phyloP scores from a whole-genome alignment of 148 eudicot species.

The Diospyros kaki region DNA sequence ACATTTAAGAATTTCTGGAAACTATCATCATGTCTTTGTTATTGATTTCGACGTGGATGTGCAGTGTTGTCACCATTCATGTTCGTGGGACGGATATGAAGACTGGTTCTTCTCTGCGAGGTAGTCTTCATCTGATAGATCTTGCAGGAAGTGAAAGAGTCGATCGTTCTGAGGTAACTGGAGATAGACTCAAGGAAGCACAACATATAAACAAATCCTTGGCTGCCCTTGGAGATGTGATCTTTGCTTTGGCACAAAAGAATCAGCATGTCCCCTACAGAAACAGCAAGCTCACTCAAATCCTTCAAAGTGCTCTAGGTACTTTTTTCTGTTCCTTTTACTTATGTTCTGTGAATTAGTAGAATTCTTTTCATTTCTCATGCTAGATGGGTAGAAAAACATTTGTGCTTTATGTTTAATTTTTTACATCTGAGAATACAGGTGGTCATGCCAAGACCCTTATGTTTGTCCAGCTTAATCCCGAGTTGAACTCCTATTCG shows the following conservation, averaged over 20 bases:
- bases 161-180: conserved; percentile 38
- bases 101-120: conserved; percentile 27
- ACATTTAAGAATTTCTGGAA: not conserved
- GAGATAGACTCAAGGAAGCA: conserved; percentile 41
- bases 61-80: conserved; percentile 34
- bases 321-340: not conserved
- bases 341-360: not conserved
- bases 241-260: conserved; percentile 35
- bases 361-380: not conserved
- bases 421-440: conserved; percentile 3
- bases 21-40: not conserved
- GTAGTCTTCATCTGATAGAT: conserved; percentile 40
- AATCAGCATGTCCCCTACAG: conserved; percentile 33
- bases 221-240: conserved; percentile 40
- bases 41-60: conserved; percentile 5
- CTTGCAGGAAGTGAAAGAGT: conserved; percentile 45
- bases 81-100: conserved; percentile 31
- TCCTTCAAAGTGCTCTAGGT: conserved; percentile 39
- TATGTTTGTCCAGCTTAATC: conserved; percentile 44
- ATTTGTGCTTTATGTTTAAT: not conserved
- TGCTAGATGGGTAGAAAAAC: not conserved
- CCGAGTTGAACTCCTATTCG: conserved; percentile 23
- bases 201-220: conserved; percentile 42
- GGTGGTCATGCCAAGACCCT: conserved; percentile 46
- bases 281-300: conserved; percentile 45